Evolutionary conservation across 768 basidiomycete genomes (phyloP), one percentile per base, ranked within the genome.

Genomic region (Hortiboletus campestris): DNA sequence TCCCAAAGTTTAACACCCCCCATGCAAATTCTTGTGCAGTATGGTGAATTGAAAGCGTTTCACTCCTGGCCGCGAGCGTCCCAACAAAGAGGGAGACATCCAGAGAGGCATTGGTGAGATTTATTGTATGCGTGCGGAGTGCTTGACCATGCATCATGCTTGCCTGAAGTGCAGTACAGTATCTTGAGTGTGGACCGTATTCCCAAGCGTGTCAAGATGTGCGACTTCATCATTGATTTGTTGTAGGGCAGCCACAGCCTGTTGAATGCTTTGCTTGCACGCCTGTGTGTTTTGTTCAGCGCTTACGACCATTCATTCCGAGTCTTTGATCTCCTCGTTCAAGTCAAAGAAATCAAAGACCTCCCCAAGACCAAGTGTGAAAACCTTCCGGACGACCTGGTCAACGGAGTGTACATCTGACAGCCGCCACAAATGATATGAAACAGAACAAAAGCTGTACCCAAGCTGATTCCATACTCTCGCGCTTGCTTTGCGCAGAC

Each of bases 301-400:
- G 12, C 38, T 51, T 3, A 51, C 31, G 36, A 62, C n/a, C 16
- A 29, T 58, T 32, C 60, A 46, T 28, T 51, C 49, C 2, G 60
- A 45, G 2, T 13, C 16, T 11, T 50, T 49, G 10, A 62, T 58
- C 14, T 62, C 61, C 40, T 57, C 51, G 31, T 62, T 62, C 42
- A 62, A 17, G 46, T 62, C 55, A 20, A 62, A 62, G 48, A 57
- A 22, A 29, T 62, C 61, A 11, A 62, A 62, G 19, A 39, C 42
- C 16, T 62, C 60, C 6, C 61, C 61, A 9, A 62, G 20, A 32
- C 61, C 61, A 38, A 62, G 19, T 10, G 61, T 62, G 20, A 62
- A 10, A 6, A 61, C 1, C 22, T 62, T 62, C 4, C 59, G 60
- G 4, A 62, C 51, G 34, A 53, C 47, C 61, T 62, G 31, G 25